A percentile compares a stretch with the other conserved stretches of the same genome.
phyloP scores from a whole-genome alignment of 78 protist species.

The Dictyostelium firmibasis region DNA sequence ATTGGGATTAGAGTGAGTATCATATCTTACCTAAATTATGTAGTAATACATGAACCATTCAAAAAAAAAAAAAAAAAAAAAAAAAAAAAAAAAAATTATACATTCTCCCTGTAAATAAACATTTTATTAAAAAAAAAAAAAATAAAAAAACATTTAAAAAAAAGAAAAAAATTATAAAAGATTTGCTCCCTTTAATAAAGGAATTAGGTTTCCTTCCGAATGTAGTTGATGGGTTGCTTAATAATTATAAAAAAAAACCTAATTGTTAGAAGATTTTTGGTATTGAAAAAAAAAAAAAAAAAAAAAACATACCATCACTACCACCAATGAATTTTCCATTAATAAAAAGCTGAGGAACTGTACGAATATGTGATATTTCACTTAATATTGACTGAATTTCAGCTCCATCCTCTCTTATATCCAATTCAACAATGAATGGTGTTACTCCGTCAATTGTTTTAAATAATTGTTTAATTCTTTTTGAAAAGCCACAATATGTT shows the following conservation, averaged over 20 bases:
- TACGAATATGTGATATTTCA: neutral
- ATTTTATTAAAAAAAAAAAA: neutral
- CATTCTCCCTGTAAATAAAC: neutral
- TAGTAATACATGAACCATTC: neutral
- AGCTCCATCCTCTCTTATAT: neutral
- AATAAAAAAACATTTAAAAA: too few relatives aligned
- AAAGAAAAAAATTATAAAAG: neutral
- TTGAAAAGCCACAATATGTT: slow-evolving; percentile 28
- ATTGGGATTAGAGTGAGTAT: neutral
- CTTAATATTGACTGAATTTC: slow-evolving; percentile 15
- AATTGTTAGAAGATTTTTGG: too few relatives aligned
- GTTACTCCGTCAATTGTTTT: neutral
- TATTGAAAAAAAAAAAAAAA: neutral
- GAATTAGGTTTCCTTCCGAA: slow-evolving; percentile 7
- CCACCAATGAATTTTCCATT: slow-evolving; percentile 66
- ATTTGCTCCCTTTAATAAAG: slow-evolving; percentile 24
- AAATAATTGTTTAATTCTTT: neutral
- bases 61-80: neutral
- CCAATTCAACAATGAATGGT: slow-evolving; percentile 25
- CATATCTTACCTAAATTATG: neutral
- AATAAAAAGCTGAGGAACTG: slow-evolving; percentile 64
- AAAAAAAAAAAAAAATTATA: neutral
- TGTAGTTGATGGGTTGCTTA: slow-evolving; percentile 12
- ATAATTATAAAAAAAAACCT: neutral
- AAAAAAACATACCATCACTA: slow-evolving; percentile 23